Evolutionary conservation across 164 flowering plant species (phyloP).

Genomic region (Vitis vinifera): DNA sequence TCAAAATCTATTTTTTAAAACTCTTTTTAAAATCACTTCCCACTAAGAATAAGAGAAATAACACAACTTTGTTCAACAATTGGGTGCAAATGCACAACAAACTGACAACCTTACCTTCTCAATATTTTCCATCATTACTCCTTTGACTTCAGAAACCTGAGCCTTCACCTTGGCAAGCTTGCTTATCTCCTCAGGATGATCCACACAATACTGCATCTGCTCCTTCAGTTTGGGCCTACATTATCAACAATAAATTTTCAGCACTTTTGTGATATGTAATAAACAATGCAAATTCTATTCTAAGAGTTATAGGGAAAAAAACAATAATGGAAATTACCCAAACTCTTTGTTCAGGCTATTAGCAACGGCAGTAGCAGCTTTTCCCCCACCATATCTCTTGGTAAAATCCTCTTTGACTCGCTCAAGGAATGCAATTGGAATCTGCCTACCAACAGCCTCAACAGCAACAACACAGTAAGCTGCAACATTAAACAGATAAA

Average conservation of each 20-base stretch:
- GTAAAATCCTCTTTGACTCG: slow-evolving; percentile 66
- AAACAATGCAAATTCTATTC: not conserved
- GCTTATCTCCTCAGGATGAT: slow-evolving; percentile 88
- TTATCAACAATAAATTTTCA: not conserved
- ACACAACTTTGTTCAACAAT: not conserved
- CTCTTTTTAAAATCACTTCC: no score
- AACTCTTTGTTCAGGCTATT: slow-evolving; percentile 70
- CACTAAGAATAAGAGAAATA: no score
- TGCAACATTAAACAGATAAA: slow-evolving; percentile 25
- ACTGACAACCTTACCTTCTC: slow-evolving; percentile 58
- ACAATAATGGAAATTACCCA: slow-evolving; percentile 41
- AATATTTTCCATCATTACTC: slow-evolving; percentile 94
- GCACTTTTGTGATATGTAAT: not conserved
- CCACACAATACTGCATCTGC: slow-evolving; percentile 87
- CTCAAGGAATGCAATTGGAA: slow-evolving; percentile 77
- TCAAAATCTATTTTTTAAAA: no score
- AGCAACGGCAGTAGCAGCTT: slow-evolving; percentile 68
- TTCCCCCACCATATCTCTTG: slow-evolving; percentile 73
- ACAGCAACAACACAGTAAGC: slow-evolving; percentile 85
- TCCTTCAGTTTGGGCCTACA: slow-evolving; percentile 79
- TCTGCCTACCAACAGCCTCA: slow-evolving; percentile 64
- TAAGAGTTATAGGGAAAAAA: not conserved
- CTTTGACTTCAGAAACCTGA: slow-evolving; percentile 92
- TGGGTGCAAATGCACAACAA: not conserved
- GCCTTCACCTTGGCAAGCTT: slow-evolving; percentile 88